These are phyloP conservation scores for Melampsora americana DNA, from an alignment of 1,284 basidiomycete genomes.

Conservation along the genomic window DNA sequence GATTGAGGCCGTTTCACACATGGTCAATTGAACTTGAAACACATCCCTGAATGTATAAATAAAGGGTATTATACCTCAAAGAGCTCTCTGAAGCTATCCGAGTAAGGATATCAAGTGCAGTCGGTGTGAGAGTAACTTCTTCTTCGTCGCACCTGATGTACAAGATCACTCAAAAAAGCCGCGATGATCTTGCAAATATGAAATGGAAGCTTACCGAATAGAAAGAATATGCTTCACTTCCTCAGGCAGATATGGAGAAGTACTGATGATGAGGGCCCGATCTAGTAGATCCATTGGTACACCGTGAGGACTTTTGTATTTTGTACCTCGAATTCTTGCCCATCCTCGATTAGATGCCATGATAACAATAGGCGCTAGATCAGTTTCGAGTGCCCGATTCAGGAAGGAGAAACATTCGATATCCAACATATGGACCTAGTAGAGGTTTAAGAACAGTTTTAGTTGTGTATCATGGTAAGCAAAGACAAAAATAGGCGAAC, in stretches of 20 bases:
- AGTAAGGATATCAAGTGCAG: conserved; percentile 73
- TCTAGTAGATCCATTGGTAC: conserved; percentile 92
- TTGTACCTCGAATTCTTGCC: conserved; percentile 90
- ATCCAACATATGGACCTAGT: conserved; percentile 98
- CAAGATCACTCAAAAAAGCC: background rate
- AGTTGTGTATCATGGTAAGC: conserved; percentile 26
- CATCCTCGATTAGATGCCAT: conserved; percentile 98
- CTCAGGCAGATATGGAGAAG: conserved; percentile 76
- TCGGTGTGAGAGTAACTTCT: conserved; percentile 77
- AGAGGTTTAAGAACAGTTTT: conserved; percentile 56
- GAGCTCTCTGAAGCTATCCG: conserved; percentile 76
- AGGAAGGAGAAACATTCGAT: conserved; percentile 99
- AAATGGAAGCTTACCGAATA: conserved; percentile 65
- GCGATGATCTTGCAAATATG: conserved; percentile 39
- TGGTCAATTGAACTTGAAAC: too few relatives aligned
- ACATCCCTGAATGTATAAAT: background rate
- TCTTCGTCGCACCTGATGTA: conserved; percentile 82
- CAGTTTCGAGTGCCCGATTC: conserved; percentile 90
- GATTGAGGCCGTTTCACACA: conserved; percentile 56
- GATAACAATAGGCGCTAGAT: conserved; percentile 89
- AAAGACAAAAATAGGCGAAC: conserved; percentile 16
- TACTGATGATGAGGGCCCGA: conserved; percentile 90
- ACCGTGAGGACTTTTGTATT: conserved; percentile 88
- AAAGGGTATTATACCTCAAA: conserved; percentile 40
- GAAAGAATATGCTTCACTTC: conserved; percentile 88